Evolutionary conservation across 176 grass and related monocot species (phyloP).

Genomic region (Poa annua): DNA sequence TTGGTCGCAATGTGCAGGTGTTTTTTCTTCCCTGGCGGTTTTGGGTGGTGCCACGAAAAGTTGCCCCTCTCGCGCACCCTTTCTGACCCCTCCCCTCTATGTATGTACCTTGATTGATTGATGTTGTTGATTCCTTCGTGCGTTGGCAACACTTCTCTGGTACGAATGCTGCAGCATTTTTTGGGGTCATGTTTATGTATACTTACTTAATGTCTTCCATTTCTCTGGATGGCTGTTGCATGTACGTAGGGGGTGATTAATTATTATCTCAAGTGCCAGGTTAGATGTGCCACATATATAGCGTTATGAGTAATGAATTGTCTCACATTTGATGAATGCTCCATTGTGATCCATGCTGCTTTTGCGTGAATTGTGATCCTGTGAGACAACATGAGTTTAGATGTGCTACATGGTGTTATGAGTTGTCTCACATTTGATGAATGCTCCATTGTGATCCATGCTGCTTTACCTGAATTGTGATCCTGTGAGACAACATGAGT

Average conservation of each 20-base stretch:
- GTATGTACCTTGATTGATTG: not conserved
- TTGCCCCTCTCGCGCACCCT: conserved; percentile 8
- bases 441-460: not conserved
- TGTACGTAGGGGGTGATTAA: not conserved
- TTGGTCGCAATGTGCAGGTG: conserved; percentile 42
- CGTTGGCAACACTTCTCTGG: not conserved
- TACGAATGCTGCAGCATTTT: conserved; percentile 9
- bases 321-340: not conserved
- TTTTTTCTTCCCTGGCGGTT: conserved; percentile 30
- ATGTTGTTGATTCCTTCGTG: conserved; percentile 25
- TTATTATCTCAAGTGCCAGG: not conserved
- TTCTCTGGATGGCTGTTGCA: not conserved
- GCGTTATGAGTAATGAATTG: not conserved
- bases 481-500: not conserved
- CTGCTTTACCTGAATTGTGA: not conserved
- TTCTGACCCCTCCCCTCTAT: not conserved
- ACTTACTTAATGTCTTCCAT: not conserved
- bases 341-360: not conserved
- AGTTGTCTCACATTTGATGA: not conserved
- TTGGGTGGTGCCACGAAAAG: conserved; percentile 33
- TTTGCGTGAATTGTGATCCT: not conserved
- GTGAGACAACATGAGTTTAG: not conserved
- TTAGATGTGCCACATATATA: not conserved
- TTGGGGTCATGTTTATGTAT: not conserved
- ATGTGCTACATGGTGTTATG: conserved; percentile 1